Evolutionary conservation across 2,329 filamentous ascomycete species (phyloP), one percentile per base, ranked within the genome.

Genomic region (Ustilaginoidea virens): DNA sequence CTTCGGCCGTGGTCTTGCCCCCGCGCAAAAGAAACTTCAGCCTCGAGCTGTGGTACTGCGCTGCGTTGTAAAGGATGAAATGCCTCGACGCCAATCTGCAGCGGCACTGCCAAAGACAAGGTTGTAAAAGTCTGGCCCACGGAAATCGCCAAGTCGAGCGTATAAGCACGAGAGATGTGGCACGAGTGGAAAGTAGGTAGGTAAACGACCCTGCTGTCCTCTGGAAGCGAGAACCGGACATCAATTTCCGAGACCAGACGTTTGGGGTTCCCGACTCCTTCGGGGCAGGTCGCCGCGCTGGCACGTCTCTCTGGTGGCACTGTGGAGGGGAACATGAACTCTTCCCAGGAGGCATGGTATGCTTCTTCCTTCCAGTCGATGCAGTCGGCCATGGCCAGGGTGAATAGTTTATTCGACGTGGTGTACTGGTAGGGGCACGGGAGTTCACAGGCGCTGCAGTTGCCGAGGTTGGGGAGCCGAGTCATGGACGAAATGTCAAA

Each of bases 51-150:
- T n/a, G n/a, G n/a, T n/a, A n/a, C n/a, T n/a, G n/a, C n/a, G n/a
- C n/a, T n/a, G n/a, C n/a, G n/a, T n/a, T n/a, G n/a, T n/a, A n/a
- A n/a, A n/a, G n/a, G n/a, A n/a, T n/a, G n/a, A n/a, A n/a, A n/a
- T n/a, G n/a, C n/a, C 19, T 28, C 27, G 3, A 28, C 27, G 4
- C 27, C 27, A 16, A 28, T 28, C 19, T 28, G 27, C 19, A 28
- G 11, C 27, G 27, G 18, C 8, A 28, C 27, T 1, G 13, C 19
- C 10, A 28, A 19, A 5, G 27, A 22, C 13, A 28, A 10, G 9
- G 27, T 21, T n/a, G 27, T 15, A 15, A 28, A n/a, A 7, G 18
- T 28, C 10, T 28, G 27, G 5, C 27, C 27, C 2, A 28, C 18
- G 2, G 27, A 22, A 13, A 28, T 17, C 7, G 11, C 15, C 9